A percentile compares a stretch with the other conserved stretches of the same genome.
phyloP scores from a whole-genome alignment of 2,329 filamentous ascomycete genomes.

The Xylaria multiplex region DNA sequence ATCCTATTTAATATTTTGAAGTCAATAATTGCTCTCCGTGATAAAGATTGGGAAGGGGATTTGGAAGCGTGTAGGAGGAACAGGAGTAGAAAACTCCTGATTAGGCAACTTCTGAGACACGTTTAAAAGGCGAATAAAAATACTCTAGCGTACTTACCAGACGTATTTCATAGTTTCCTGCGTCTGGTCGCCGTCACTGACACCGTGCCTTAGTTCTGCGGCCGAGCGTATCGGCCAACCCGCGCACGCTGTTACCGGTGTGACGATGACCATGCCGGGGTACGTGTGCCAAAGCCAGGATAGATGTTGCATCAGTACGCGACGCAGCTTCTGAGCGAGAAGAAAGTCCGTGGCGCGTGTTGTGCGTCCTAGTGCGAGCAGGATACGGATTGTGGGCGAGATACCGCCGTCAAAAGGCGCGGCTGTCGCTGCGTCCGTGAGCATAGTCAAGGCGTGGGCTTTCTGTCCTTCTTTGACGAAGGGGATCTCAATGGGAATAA shows the following conservation, averaged over 20 bases:
- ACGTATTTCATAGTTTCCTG: slow-evolving; percentile 60
- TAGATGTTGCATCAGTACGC: slow-evolving; percentile 76
- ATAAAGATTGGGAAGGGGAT: no score
- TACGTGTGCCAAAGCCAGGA: slow-evolving; percentile 71
- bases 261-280: slow-evolving; percentile 76
- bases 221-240: slow-evolving; percentile 55
- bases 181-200: slow-evolving; percentile 60
- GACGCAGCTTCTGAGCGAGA: slow-evolving; percentile 75
- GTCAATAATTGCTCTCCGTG: no score
- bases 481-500: slow-evolving; percentile 67
- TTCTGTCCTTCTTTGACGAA: slow-evolving; percentile 71
- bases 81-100: no score
- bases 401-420: slow-evolving; percentile 58
- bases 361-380: slow-evolving; percentile 61
- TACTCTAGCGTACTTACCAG: slow-evolving; percentile 43
- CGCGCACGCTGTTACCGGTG: slow-evolving; percentile 69
- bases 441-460: slow-evolving; percentile 78
- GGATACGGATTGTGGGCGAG: slow-evolving; percentile 64
- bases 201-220: slow-evolving; percentile 46
- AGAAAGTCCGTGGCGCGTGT: slow-evolving; percentile 74
- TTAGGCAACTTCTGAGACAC: no score
- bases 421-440: slow-evolving; percentile 67
- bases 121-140: no score
- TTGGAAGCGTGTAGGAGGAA: no score
- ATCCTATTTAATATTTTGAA: slow-evolving; percentile 43